Evolutionary conservation across 192 early-diverging fungal species (phyloP).

Genomic region (Mortierella antarctica): DNA sequence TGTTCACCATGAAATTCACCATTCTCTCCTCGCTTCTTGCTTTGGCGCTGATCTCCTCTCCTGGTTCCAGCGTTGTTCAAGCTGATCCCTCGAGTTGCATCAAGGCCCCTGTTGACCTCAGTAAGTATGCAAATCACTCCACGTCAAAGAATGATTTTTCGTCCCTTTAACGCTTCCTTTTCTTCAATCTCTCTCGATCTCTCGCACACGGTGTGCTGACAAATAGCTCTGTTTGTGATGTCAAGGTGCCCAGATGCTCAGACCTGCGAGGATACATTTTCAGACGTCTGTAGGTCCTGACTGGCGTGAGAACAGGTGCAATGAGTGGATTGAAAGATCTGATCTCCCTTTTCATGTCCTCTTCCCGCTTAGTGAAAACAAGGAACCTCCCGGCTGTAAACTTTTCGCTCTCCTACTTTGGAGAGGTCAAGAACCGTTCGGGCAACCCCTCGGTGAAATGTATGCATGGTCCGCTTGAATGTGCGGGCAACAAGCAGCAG

Average conservation of each 20-base stretch:
- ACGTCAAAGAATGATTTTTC: no score
- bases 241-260: slow-evolving; percentile 75
- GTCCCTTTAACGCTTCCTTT: no score
- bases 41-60: not conserved
- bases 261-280: slow-evolving; percentile 63
- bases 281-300: slow-evolving; percentile 46
- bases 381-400: slow-evolving; percentile 17
- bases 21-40: not conserved
- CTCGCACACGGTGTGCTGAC: not conserved
- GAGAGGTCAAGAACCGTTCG: not conserved
- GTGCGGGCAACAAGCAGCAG: slow-evolving; percentile 62
- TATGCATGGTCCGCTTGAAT: slow-evolving; percentile 57
- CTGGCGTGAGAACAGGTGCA: no score
- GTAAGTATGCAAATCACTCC: slow-evolving; percentile 6
- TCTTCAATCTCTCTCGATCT: no score
- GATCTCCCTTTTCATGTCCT: not conserved
- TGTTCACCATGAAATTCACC: slow-evolving; percentile 5
- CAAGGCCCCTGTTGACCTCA: slow-evolving; percentile 42
- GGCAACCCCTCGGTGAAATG: slow-evolving; percentile 27
- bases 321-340: not conserved
- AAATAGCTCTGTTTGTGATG: slow-evolving; percentile 75
- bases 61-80: not conserved
- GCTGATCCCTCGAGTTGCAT: slow-evolving; percentile 6
- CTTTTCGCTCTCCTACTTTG: slow-evolving; percentile 32
- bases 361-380: slow-evolving; percentile 8